Evolutionary conservation across 2,329 filamentous ascomycete species (phyloP), one percentile per base, ranked within the genome.

Genomic region (Fusarium sp.): DNA sequence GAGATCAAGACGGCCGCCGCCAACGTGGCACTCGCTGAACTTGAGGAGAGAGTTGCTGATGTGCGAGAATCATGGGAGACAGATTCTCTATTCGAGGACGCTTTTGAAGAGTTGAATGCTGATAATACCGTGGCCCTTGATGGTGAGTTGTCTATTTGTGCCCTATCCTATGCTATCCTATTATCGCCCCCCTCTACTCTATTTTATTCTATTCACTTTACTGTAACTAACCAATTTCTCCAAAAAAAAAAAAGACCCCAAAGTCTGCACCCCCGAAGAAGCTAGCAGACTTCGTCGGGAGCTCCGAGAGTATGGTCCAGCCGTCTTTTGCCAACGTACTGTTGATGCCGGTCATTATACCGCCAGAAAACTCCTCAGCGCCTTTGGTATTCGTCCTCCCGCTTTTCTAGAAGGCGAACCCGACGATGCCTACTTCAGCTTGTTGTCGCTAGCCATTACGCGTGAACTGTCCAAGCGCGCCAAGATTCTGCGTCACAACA

Each of bases 351-450:
- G 90, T 31, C 85, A 84, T 52, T 90, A 96, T 77, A 90, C 91
- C 21, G 92, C 92, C 56, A 93, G 92, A 81, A 95, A 93, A 80
- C 85, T 98, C 29, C 89, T 95, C 76, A 94, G 93, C 11, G 94
- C 93, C 16, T 98, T 98, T 83, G 91, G 90, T 63, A 88, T 97
- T 72, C 84, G 87, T 38, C 89, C 92, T 42, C 93, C 93, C 4
- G 79, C 84, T 37, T 94, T 93, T 76, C 86, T 97, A 16, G 89
- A 94, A 33, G 91, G 89, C 38, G 60, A 75, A 55, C 71, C 77
- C 39, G 93, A 97, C 76, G 88, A 93, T 54, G 86, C 88, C 31
- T 96, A 93, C 79, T 92, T 92, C 78, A 85, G 86, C 63, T 83
- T 97, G 53, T 84, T 98, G 26, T 91, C 90, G 44, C 84, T 93